Conservation (phyloP, 2,329 filamentous ascomycete species). For the Pyrenophora tritici-repentis region DNA sequence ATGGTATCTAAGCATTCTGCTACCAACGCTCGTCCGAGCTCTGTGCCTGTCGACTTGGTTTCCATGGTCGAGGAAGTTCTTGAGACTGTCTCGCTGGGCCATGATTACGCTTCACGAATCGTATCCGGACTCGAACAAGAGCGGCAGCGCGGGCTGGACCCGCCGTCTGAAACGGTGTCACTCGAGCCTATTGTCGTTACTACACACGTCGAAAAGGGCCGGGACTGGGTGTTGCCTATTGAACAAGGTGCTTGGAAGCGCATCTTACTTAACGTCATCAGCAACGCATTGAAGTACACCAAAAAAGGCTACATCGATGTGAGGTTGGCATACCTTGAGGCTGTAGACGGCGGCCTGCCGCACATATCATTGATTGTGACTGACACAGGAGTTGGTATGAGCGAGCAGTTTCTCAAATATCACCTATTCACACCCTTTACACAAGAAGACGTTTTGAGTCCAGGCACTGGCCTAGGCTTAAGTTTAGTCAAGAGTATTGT, state of each 20-base stretch:
- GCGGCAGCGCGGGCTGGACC: not conserved
- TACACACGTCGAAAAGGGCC: conserved; percentile 6
- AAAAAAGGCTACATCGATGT: conserved; percentile 21
- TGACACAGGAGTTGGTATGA: conserved; percentile 34
- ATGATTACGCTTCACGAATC: conserved; percentile 6
- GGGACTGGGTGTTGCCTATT: conserved; percentile 8
- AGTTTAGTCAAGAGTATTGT: conserved; percentile 28
- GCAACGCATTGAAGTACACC: conserved; percentile 32
- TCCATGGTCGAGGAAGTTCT: conserved; percentile 13
- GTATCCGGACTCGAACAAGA: conserved; percentile 3
- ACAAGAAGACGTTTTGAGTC: conserved; percentile 25
- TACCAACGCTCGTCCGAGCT: too few relatives aligned
- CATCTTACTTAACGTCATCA: conserved; percentile 30
- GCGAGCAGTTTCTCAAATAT: conserved; percentile 23
- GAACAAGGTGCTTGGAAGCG: conserved; percentile 20
- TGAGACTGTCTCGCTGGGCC: conserved; percentile 10
- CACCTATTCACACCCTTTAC: conserved; percentile 28
- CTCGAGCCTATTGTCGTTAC: conserved; percentile 6
- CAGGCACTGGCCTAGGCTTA: conserved; percentile 31
- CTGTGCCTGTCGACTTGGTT: conserved; percentile 2
- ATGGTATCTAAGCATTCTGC: not conserved
- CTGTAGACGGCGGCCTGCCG: conserved; percentile 1
- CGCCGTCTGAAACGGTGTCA: not conserved
- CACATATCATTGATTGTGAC: conserved; percentile 39
- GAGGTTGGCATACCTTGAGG: conserved; percentile 7